Conservation (phyloP, 805 yeast genomes). For the Metschnikowia kunwiensis region DNA sequence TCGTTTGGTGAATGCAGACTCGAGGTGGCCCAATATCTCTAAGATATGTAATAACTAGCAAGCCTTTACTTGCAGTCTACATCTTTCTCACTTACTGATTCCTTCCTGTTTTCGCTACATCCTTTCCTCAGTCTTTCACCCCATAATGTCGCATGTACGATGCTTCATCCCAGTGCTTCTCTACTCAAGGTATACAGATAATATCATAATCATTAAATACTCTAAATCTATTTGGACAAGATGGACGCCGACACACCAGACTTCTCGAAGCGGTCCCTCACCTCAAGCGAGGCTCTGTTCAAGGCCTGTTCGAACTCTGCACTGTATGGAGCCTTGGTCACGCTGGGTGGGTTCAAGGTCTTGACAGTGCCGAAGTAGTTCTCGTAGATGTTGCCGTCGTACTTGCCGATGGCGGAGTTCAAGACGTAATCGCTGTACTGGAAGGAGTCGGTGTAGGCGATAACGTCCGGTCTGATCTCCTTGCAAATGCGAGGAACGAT, state of each 20-base stretch:
- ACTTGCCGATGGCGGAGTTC: conserved; percentile 20
- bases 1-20: too few relatives aligned
- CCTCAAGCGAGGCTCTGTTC: conserved; percentile 15
- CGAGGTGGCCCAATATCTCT: too few relatives aligned
- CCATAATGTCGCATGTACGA: too few relatives aligned
- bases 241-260: conserved; percentile 13
- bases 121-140: too few relatives aligned
- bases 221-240: conserved; percentile 14
- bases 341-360: conserved; percentile 18
- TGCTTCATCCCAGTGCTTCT: too few relatives aligned
- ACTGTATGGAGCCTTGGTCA: conserved; percentile 21
- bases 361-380: conserved; percentile 20
- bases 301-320: conserved; percentile 19
- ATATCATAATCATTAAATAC: not conserved
- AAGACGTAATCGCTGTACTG: conserved; percentile 18
- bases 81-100: too few relatives aligned
- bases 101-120: too few relatives aligned
- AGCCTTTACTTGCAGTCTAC: too few relatives aligned
- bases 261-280: conserved; percentile 17
- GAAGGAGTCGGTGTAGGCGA: conserved; percentile 21
- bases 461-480: conserved; percentile 19
- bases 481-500: conserved; percentile 16
- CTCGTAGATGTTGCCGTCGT: conserved; percentile 22
- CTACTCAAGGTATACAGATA: too few relatives aligned
- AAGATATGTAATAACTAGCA: too few relatives aligned